phyloP scores from a whole-genome alignment of 306 rosid genomes.

The Cicer bijugum region DNA sequence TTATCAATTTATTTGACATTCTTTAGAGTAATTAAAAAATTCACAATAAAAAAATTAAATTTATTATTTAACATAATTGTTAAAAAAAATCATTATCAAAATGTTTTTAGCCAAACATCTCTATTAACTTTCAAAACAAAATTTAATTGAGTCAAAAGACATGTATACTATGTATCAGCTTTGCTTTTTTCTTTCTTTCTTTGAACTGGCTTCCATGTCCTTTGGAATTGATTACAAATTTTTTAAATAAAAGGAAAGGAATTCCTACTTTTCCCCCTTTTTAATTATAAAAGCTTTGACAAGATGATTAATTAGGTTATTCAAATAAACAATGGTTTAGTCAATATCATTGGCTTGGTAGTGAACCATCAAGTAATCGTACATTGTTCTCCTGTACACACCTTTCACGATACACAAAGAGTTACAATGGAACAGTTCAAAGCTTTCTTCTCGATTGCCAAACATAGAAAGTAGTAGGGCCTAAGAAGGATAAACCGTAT shows the following conservation, averaged over 20 bases:
- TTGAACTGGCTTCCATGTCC: constrained; percentile 20
- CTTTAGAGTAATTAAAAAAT: no score
- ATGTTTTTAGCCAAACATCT: no score
- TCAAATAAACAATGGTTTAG: constrained; percentile 36
- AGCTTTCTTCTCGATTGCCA: constrained; percentile 17
- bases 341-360: background rate
- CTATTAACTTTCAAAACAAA: no score
- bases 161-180: no score
- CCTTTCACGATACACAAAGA: constrained; percentile 28
- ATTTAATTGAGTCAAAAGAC: no score
- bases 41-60: no score
- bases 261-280: background rate
- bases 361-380: constrained; percentile 31
- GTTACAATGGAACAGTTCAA: constrained; percentile 44
- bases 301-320: constrained; percentile 33
- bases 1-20: no score
- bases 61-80: no score
- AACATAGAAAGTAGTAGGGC: constrained; percentile 34
- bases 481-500: background rate
- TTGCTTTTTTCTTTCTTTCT: no score
- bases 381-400: background rate
- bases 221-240: constrained; percentile 19
- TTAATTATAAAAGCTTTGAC: constrained; percentile 38
- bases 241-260: constrained; percentile 37
- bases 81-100: no score